These are phyloP conservation scores for Adansonia grandidieri DNA, from an alignment of 441 rosid genomes.

Conservation along the genomic window DNA sequence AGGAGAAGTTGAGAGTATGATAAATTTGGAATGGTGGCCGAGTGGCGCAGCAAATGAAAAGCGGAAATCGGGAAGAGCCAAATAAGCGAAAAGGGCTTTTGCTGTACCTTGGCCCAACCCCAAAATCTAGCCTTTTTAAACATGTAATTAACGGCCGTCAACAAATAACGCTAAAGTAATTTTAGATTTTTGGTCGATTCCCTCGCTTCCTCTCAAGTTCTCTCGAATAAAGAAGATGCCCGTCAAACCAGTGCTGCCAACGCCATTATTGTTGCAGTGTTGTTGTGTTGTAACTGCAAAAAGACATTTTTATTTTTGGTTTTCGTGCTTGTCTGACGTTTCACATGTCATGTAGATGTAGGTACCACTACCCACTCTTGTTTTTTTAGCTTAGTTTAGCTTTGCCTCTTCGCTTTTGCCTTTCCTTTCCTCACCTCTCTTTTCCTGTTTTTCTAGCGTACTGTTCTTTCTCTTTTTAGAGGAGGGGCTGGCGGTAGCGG, in stretches of 20 bases:
- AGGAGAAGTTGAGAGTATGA: too few species aligned
- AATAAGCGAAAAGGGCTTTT: neutral
- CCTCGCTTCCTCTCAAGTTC: neutral
- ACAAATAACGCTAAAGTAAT: neutral
- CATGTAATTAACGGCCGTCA: neutral
- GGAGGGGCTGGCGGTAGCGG: neutral
- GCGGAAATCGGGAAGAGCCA: neutral
- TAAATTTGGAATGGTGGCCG: neutral
- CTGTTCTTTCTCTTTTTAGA: neutral
- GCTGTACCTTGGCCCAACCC: neutral
- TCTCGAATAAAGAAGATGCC: neutral
- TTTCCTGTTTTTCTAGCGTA: neutral
- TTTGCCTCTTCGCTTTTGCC: neutral
- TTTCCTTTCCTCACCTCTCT: neutral
- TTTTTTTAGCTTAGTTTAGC: neutral
- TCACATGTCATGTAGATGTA: conserved; percentile 10
- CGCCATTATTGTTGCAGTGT: neutral
- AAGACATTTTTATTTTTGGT: neutral
- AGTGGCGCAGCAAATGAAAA: neutral
- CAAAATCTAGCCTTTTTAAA: neutral
- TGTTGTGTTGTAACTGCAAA: neutral
- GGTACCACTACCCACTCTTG: neutral
- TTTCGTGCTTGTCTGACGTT: conserved; percentile 10
- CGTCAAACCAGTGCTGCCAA: conserved; percentile 12
- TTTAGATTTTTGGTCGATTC: neutral